phyloP scores from a whole-genome alignment of 805 yeast species.

The Metschnikowia continentalis region DNA sequence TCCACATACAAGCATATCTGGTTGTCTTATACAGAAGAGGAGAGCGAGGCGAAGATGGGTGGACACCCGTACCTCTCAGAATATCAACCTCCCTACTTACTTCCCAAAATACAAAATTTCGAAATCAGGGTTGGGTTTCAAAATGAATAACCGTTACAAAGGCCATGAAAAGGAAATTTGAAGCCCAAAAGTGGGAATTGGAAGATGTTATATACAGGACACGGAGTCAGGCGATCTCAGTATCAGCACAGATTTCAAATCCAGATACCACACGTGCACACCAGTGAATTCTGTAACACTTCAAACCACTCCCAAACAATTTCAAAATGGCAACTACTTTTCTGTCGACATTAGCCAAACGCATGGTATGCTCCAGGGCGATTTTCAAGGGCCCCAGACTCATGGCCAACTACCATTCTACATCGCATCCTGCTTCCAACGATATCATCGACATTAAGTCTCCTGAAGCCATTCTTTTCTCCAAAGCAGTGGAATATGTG shows the following conservation, averaged over 20 bases:
- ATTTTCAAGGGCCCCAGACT: not conserved
- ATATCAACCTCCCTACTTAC: not conserved
- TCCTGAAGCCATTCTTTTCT: constrained; percentile 40
- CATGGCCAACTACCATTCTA: constrained; percentile 28
- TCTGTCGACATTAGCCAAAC: not conserved
- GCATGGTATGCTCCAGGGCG: not conserved
- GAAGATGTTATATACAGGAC: not conserved
- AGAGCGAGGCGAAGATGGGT: not conserved
- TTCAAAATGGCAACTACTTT: not conserved
- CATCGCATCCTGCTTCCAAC: constrained; percentile 34
- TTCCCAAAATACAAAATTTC: no score
- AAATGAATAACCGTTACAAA: not conserved
- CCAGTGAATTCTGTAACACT: not conserved
- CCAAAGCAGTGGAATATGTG: constrained; percentile 37
- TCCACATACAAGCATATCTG: constrained; percentile 3
- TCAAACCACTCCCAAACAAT: no score
- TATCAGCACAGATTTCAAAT: not conserved
- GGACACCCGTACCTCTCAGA: constrained; percentile 1
- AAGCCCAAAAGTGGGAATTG: no score
- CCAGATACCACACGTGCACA: not conserved
- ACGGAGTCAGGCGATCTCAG: not conserved
- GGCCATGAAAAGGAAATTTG: not conserved
- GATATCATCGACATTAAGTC: constrained; percentile 26
- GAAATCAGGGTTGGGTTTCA: not conserved
- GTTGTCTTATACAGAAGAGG: not conserved